These are phyloP conservation scores for Sporothrix schenckii DNA, from an alignment of 2,329 filamentous ascomycete species.

Conservation along the genomic window DNA sequence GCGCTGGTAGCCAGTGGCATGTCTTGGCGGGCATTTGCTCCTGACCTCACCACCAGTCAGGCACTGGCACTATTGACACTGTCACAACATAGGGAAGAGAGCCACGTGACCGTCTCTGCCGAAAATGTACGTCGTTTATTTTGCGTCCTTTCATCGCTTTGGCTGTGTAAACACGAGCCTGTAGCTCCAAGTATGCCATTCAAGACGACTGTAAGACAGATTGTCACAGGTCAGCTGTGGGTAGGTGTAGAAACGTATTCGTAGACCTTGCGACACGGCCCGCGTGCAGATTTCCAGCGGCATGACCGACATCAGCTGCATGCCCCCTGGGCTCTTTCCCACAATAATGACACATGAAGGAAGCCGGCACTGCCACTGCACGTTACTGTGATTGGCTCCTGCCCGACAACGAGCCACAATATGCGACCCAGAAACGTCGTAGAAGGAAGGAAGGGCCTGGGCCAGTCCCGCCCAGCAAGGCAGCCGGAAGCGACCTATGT, in stretches of 20 bases:
- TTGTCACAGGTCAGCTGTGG: neutral
- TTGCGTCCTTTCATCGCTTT: neutral
- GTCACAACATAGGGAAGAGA: neutral
- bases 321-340: slow-evolving; percentile 3
- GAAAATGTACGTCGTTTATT: too few relatives aligned
- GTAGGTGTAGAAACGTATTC: neutral
- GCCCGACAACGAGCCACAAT: neutral
- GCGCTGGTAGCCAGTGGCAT: slow-evolving; percentile 5
- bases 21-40: neutral
- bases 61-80: slow-evolving; percentile 7
- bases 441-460: slow-evolving; percentile 12
- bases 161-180: neutral
- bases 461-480: neutral
- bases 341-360: neutral
- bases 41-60: neutral
- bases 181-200: neutral
- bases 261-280: neutral
- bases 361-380: neutral
- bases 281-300: slow-evolving; percentile 20
- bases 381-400: slow-evolving; percentile 11
- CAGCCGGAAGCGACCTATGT: neutral
- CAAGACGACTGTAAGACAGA: neutral
- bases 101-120: neutral
- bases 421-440: neutral
- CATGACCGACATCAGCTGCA: slow-evolving; percentile 28